phyloP scores from a whole-genome alignment of 768 basidiomycete species.

The Termitomyces sp. region DNA sequence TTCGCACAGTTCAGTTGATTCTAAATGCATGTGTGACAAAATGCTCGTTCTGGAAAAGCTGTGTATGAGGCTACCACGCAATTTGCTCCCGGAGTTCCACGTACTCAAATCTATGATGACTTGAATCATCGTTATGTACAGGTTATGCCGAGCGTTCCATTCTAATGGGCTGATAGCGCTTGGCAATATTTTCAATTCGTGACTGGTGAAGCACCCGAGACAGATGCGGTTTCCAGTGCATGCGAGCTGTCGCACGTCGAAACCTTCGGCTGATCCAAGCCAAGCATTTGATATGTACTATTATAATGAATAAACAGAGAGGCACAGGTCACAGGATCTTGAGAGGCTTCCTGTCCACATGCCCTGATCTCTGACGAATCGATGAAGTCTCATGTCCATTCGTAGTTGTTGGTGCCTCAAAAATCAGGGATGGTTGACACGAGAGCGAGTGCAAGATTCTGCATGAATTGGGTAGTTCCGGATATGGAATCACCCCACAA shows the following conservation, averaged over 20 bases:
- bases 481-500: background rate
- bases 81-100: background rate
- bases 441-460: conserved; percentile 1
- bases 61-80: background rate
- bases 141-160: background rate
- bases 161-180: background rate
- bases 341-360: conserved; percentile 1
- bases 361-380: background rate
- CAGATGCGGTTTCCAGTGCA: background rate
- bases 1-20: background rate
- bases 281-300: background rate
- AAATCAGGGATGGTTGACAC: background rate
- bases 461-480: background rate
- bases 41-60: background rate
- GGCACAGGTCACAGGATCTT: conserved; percentile 1
- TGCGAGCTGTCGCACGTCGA: background rate
- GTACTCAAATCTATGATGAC: background rate
- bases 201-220: background rate
- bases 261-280: background rate
- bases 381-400: conserved; percentile 3
- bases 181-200: background rate
- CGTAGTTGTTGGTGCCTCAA: conserved; percentile 6
- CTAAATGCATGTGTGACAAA: background rate
- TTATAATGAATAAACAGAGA: too few species aligned
- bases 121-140: background rate